Evolutionary conservation across 352 stramenopile genomes (phyloP), one percentile per base, ranked within the genome.

Genomic region (Phytophthora niederhauseri): DNA sequence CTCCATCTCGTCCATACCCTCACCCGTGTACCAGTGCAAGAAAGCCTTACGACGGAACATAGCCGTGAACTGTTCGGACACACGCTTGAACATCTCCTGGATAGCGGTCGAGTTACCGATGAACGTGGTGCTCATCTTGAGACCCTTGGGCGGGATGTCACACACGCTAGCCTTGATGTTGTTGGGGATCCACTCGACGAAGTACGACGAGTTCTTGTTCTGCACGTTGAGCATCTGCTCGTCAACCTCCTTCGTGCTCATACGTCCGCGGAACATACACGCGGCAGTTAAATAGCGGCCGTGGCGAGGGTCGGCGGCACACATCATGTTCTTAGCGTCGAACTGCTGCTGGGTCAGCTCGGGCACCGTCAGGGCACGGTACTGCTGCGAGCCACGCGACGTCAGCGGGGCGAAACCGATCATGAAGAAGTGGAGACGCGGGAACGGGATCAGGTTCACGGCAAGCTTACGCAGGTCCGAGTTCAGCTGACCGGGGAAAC

Each of bases 1-100:
- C 87, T 99, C 98, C 98, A 99, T 99, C 85, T 99, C 98, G 75
- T 99, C 98, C 98, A 99, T 99, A 81, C 98, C 98, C 87, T 99
- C 98, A 52, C 98, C 98, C 50, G 98, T 99, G 92, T 99, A 99
- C 98, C 98, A 99, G 84, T 99, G 98, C 80, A 99, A 95, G 93
- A 99, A 99, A 76, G 98, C 98, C 94, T 99, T 99, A 82, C 98
- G 95, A 90, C 98, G 97, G 97, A 99, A 99, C 98, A 99, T 99
- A 63, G 98, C 97, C 66, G 97, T 99, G 81, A 99, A 99, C 89
- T 99, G 97, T 81, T 99, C 98, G 24, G 95, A 98, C 36, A 99
- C 97, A 80, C 98, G 98, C 91, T 99, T 99, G 94, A 99, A 99
- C 80, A 99, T 98, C 85, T 99, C 98, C 87, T 99, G 98, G 75